phyloP scores from a whole-genome alignment of 441 rosid species.

The Raphanus hybrid region DNA sequence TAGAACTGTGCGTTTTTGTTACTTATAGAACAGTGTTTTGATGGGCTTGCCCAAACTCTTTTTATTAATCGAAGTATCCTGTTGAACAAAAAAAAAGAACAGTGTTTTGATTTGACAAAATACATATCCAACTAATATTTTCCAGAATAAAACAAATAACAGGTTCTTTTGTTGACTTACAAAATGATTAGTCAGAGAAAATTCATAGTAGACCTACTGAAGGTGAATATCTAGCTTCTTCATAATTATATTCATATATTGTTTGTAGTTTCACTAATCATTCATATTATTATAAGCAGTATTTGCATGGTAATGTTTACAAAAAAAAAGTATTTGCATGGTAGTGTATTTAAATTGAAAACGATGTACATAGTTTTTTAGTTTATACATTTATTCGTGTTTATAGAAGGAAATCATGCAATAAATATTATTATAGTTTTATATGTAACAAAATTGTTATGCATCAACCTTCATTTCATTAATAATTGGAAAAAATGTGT shows the following conservation, averaged over 20 bases:
- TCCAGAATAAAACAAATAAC: constrained; percentile 6
- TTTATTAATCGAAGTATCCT: no score
- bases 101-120: constrained; percentile 22
- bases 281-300: neutral
- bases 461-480: neutral
- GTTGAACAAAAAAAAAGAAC: neutral
- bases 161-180: neutral
- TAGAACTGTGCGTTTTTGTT: neutral
- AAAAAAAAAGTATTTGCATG: no score
- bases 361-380: neutral
- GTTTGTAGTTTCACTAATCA: neutral
- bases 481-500: no score
- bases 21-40: constrained; percentile 11
- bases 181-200: neutral
- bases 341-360: neutral
- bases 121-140: neutral
- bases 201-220: neutral
- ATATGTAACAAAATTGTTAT: neutral
- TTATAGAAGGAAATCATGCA: neutral
- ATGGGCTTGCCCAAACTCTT: neutral
- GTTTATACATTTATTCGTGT: neutral
- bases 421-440: neutral
- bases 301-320: no score
- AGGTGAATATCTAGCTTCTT: neutral
- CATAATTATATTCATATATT: no score